phyloP scores from a whole-genome alignment of 2,329 filamentous ascomycete species.

The Sarocladiaceae sp. region DNA sequence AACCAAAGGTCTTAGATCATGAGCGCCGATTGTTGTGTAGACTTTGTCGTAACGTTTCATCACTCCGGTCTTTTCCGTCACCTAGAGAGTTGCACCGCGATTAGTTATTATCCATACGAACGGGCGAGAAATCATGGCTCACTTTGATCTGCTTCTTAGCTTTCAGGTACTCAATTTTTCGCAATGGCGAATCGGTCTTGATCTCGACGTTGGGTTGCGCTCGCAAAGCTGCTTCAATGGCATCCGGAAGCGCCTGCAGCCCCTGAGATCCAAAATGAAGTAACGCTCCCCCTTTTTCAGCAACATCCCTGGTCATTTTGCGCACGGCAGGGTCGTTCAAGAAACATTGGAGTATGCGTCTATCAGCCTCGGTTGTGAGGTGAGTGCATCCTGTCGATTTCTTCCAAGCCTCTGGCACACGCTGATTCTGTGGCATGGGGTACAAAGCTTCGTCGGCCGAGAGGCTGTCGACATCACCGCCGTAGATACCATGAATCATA shows the following conservation, averaged over 20 bases:
- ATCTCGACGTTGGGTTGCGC: slow-evolving; percentile 57
- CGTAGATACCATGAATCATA: slow-evolving; percentile 83
- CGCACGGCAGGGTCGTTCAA: slow-evolving; percentile 11
- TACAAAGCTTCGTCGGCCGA: slow-evolving; percentile 61
- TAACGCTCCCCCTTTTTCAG: slow-evolving; percentile 15
- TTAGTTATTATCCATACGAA: too few relatives aligned
- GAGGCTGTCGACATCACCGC: slow-evolving; percentile 78
- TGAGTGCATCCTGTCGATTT: slow-evolving; percentile 18
- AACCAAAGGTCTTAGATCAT: slow-evolving; percentile 33
- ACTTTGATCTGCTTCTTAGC: slow-evolving; percentile 38
- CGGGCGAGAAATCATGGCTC: slow-evolving; percentile 18
- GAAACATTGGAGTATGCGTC: slow-evolving; percentile 24
- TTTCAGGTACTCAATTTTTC: slow-evolving; percentile 36
- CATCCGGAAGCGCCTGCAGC: slow-evolving; percentile 56
- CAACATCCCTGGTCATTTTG: slow-evolving; percentile 19
- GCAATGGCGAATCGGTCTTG: slow-evolving; percentile 43
- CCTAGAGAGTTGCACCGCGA: too few relatives aligned
- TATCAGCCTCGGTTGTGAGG: slow-evolving; percentile 22
- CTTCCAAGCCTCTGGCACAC: slow-evolving; percentile 19
- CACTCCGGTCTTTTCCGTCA: slow-evolving; percentile 1
- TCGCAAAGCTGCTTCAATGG: slow-evolving; percentile 47
- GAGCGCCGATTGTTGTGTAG: slow-evolving; percentile 59
- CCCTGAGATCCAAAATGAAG: slow-evolving; percentile 45
- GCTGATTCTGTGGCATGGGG: too few relatives aligned
- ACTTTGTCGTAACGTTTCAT: slow-evolving; percentile 47